phyloP scores from a whole-genome alignment of 768 basidiomycete species.

The Pleurotus ostreatus region DNA sequence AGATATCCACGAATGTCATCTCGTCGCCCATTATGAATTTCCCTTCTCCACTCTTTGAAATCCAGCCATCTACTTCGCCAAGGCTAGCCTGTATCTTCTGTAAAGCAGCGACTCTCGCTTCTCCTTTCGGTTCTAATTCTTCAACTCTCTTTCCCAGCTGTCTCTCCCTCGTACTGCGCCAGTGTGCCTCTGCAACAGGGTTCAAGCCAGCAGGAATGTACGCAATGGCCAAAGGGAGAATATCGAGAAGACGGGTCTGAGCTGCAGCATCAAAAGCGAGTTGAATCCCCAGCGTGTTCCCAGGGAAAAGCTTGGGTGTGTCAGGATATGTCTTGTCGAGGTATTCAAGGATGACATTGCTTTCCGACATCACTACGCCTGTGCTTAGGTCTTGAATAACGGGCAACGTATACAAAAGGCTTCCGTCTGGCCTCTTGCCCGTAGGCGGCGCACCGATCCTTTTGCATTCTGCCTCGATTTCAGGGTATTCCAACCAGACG shows the following conservation, averaged over 20 bases:
- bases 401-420: not conserved
- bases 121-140: not conserved
- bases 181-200: not conserved
- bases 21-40: not conserved
- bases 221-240: not conserved
- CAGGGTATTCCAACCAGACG: slow-evolving; percentile 1
- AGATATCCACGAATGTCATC: slow-evolving; percentile 1
- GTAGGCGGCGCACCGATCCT: slow-evolving; percentile 2
- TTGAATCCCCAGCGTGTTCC: not conserved
- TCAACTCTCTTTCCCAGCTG: not conserved
- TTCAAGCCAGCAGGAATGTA: not conserved
- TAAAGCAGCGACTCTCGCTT: not conserved
- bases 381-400: not conserved
- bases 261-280: not conserved
- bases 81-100: not conserved
- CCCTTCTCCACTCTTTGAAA: not conserved
- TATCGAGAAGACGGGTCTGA: not conserved
- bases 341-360: not conserved
- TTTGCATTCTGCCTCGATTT: slow-evolving; percentile 1
- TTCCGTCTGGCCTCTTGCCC: not conserved
- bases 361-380: not conserved
- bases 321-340: not conserved
- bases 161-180: not conserved
- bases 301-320: not conserved
- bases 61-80: not conserved